Percentiles rank a stretch among this genome's conserved stretches.
These are phyloP conservation scores for Pezicula rhizophila DNA, from an alignment of 2,329 filamentous ascomycete genomes.

Conservation along the genomic window DNA sequence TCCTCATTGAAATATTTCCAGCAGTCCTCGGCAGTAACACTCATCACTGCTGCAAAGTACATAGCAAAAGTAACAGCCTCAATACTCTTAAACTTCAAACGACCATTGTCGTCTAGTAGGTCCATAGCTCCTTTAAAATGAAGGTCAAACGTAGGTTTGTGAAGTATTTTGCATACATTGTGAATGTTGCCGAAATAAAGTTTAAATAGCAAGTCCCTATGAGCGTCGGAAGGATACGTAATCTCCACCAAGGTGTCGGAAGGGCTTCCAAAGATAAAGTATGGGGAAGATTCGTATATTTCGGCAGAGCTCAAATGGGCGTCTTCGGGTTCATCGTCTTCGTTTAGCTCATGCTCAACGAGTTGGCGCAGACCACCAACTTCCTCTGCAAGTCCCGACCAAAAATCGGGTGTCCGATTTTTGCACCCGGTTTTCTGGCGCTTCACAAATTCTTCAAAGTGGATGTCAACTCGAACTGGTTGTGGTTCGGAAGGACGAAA, in stretches of 20 bases:
- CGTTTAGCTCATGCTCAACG: neutral
- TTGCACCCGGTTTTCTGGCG: neutral
- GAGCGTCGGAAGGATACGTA: neutral
- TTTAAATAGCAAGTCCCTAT: neutral
- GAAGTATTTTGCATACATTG: constrained; percentile 6
- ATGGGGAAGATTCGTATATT: neutral
- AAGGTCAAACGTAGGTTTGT: neutral
- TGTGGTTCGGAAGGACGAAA: neutral
- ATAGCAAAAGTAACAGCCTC: constrained; percentile 2
- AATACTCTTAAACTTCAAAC: neutral
- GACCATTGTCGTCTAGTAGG: neutral
- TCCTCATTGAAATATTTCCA: neutral
- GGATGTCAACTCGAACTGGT: neutral
- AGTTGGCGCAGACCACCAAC: neutral
- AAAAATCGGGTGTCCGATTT: neutral
- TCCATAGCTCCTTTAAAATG: neutral
- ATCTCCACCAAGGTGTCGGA: too few species aligned
- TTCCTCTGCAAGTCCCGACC: neutral
- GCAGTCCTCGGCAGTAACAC: constrained; percentile 3
- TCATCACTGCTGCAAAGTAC: constrained; percentile 4
- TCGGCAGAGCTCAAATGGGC: neutral
- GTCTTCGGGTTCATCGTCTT: neutral
- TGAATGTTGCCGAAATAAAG: constrained; percentile 4
- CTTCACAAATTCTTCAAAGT: neutral
- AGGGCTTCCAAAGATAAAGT: neutral